Percentiles rank a stretch among this genome's conserved stretches.
Conservation (phyloP, 352 stramenopile species). For the Pythium monospermum region DNA sequence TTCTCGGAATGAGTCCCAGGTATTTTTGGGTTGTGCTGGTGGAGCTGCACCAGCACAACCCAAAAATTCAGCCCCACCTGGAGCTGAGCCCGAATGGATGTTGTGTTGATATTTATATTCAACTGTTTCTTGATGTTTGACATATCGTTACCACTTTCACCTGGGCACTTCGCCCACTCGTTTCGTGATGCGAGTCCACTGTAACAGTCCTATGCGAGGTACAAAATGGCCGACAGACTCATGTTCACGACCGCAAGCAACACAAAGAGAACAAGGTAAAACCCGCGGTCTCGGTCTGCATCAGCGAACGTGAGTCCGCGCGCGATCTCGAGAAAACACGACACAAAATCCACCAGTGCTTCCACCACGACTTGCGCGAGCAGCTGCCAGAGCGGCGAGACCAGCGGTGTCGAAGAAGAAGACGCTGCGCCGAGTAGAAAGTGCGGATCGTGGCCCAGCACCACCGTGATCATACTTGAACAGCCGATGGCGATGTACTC, state of each 20-base stretch:
- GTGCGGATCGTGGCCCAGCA: conserved; percentile 29
- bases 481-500: conserved; percentile 43
- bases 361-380: conserved; percentile 4
- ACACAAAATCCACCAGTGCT: conserved; percentile 9
- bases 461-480: conserved; percentile 28
- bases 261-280: conserved; percentile 2
- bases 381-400: background rate
- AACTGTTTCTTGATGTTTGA: no score
- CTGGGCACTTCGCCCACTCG: no score
- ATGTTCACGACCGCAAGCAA: conserved; percentile 8
- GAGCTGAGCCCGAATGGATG: no score
- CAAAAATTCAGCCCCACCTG: no score
- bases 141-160: no score
- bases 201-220: conserved; percentile 11
- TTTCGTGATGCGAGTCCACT: no score
- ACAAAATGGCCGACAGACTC: conserved; percentile 13
- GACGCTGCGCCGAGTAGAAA: conserved; percentile 8
- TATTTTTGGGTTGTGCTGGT: no score
- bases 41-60: no score
- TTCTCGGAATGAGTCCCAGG: no score
- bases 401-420: background rate
- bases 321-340: conserved; percentile 1
- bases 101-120: no score
- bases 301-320: background rate
- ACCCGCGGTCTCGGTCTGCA: conserved; percentile 1